Base-by-base conservation (phyloP, 192 early-diverging fungal genomes). In the Spinellus fusiger region DNA sequence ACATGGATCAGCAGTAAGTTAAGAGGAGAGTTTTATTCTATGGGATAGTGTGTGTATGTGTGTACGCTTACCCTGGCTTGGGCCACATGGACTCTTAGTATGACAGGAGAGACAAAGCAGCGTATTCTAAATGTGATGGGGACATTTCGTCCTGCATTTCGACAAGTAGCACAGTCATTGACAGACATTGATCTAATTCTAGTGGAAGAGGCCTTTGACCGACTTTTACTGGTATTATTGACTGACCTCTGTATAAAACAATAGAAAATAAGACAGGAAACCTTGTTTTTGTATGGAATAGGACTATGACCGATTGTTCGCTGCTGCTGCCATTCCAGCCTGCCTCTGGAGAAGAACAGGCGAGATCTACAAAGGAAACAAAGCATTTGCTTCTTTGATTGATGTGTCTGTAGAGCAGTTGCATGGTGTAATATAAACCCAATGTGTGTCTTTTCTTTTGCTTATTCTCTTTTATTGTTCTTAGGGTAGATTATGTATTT, bases 221-320 rank as follows among this genome's bases (percentile, higher is more conserved):
- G 95, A 25, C 77, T 96, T 53, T 78, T 98, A 49, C 79, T 96
- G 34, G 81, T 83, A 76, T 32, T 69, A 57, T 38, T 16, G 25
- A 1, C 22, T 22, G 3, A 25, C 3, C n/a, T n/a, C n/a, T n/a
- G n/a, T n/a, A n/a, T n/a, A n/a, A n/a, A 1, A 29, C 9, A 22
- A 18, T 5, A 18, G 49, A 13, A 38, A 37, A 16, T 16, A 35
- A n/a, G 26, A 40, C n/a, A 16, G 44, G 25, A 18, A 32, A 3
- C 49, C 49, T 16, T 62, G 3, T 68, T 61, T 53, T 48, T 56
- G 49, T 58, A 20, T 55, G 10, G 25, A 9, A 27, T 58, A 83
- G 81, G 95, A 96, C 65, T 98, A 98, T 61, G 95, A 98, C 77
- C 84, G 91, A 52, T 89, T 95, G 33, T 98, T 98, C 65, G 91